phyloP scores from a whole-genome alignment of 1,284 basidiomycete genomes.

The Leccinum subspadiceum region DNA sequence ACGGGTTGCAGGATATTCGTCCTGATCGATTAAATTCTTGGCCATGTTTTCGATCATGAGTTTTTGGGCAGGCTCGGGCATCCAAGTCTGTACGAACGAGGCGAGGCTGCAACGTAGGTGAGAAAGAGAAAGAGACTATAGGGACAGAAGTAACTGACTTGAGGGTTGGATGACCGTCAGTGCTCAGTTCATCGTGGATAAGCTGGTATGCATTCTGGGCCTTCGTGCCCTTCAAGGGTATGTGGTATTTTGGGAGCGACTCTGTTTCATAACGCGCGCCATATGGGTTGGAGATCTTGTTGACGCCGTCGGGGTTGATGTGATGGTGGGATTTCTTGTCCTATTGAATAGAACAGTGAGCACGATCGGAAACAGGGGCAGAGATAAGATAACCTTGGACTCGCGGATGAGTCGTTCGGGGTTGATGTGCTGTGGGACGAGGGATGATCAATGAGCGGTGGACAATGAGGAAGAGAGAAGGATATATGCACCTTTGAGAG shows the following conservation, averaged over 20 bases:
- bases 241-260: slow-evolving; percentile 64
- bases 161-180: slow-evolving; percentile 63
- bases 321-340: slow-evolving; percentile 46
- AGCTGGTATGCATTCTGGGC: slow-evolving; percentile 73
- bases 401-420: slow-evolving; percentile 58
- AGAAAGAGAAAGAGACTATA: not conserved
- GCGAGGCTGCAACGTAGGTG: slow-evolving; percentile 84
- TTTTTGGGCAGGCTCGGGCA: slow-evolving; percentile 60
- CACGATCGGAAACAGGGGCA: not conserved
- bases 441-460: not conserved
- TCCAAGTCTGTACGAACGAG: slow-evolving; percentile 74
- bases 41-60: slow-evolving; percentile 83
- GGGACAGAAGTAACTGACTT: slow-evolving; percentile 29
- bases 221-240: slow-evolving; percentile 59
- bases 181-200: slow-evolving; percentile 79
- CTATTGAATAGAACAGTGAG: slow-evolving; percentile 26
- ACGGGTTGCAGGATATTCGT: slow-evolving; percentile 89
- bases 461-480: not conserved
- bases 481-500: slow-evolving; percentile 46
- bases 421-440: slow-evolving; percentile 54
- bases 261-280: slow-evolving; percentile 63
- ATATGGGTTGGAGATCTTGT: slow-evolving; percentile 46
- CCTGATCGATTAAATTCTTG: slow-evolving; percentile 89
- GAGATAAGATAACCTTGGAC: slow-evolving; percentile 42
- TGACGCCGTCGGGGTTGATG: slow-evolving; percentile 39